These are phyloP conservation scores for Excoecaria cochinchinensis DNA, from an alignment of 345 rosid species.

Conservation along the genomic window DNA sequence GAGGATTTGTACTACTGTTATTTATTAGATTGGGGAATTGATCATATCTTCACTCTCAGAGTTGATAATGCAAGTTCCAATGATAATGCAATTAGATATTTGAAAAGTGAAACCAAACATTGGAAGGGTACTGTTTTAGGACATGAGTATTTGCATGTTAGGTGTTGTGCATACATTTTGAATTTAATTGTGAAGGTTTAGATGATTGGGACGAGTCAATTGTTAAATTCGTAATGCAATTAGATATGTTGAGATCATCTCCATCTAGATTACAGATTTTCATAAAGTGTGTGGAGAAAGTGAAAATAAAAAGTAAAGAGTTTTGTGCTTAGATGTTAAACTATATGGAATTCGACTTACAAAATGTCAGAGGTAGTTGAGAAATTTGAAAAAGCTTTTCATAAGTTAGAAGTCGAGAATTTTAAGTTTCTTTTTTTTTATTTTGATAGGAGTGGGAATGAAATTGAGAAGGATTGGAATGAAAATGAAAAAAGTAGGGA, in stretches of 20 bases:
- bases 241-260: conserved; percentile 15
- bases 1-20: neutral
- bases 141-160: neutral
- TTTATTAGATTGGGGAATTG: conserved; percentile 6
- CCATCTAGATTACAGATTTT: neutral
- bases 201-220: neutral
- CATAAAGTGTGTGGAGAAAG: neutral
- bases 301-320: neutral
- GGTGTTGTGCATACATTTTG: neutral
- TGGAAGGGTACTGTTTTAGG: neutral
- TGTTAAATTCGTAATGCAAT: neutral
- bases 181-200: conserved; percentile 2
- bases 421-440: neutral
- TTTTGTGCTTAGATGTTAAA: neutral
- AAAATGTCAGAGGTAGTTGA: neutral
- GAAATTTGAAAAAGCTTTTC: neutral
- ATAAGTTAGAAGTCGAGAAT: neutral
- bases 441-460: neutral
- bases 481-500: no score
- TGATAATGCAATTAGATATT: neutral
- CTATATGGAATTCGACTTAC: neutral
- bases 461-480: neutral
- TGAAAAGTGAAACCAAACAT: neutral
- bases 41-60: neutral
- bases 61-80: conserved; percentile 4